phyloP scores from a whole-genome alignment of 345 rosid genomes.

The Brassica rapa region DNA sequence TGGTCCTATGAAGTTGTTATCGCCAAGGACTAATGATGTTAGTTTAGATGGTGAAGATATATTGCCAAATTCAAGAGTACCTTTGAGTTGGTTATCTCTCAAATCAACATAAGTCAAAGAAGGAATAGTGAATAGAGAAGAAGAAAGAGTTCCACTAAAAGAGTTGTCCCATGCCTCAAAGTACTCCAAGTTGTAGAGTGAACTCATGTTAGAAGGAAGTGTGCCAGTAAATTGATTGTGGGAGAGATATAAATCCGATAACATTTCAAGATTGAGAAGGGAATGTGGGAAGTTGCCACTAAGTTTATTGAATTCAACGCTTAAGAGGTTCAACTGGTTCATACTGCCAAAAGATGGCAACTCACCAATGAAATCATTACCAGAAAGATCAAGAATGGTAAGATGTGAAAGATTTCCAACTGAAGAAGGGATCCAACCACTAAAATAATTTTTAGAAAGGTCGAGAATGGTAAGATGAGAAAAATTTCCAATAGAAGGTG shows the following conservation, averaged over 20 bases:
- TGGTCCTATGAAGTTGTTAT: neutral
- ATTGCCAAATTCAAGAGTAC: neutral
- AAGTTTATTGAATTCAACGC: neutral
- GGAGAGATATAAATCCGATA: neutral
- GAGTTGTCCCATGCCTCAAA: neutral
- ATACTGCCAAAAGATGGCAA: neutral
- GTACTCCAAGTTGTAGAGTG: neutral
- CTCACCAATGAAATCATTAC: neutral
- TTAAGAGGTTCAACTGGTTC: neutral
- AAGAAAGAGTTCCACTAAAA: neutral
- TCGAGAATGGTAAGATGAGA: neutral
- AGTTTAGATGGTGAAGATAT: neutral
- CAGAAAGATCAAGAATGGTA: neutral
- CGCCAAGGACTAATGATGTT: neutral
- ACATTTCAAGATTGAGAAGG: neutral
- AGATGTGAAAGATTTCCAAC: neutral
- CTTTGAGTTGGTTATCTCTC: neutral
- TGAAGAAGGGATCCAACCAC: slow-evolving; percentile 1
- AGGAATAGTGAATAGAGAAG: neutral
- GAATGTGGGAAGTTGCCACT: neutral
- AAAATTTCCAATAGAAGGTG: neutral
- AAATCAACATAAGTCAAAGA: neutral
- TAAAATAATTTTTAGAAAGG: neutral
- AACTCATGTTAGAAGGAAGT: neutral
- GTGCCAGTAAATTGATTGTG: neutral